phyloP scores from a whole-genome alignment of 345 rosid genomes.

The Erodium maritimum region DNA sequence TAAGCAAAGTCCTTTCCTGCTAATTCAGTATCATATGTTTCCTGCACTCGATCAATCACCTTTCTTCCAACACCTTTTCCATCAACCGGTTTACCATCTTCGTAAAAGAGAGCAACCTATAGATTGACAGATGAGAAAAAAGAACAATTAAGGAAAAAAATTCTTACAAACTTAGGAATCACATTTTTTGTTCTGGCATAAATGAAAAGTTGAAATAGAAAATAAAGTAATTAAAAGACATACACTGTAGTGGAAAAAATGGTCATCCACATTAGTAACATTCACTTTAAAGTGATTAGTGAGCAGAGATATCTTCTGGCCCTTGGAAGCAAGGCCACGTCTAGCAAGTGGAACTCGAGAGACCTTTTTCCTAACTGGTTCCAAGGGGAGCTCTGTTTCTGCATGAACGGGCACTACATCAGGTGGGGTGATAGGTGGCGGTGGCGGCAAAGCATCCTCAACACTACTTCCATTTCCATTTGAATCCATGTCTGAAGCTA shows the following conservation, averaged over 20 bases:
- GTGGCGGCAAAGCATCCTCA: slow-evolving; percentile 41
- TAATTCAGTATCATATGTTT: slow-evolving; percentile 45
- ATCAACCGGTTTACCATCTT: slow-evolving; percentile 76
- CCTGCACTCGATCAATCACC: slow-evolving; percentile 57
- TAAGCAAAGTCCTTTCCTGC: slow-evolving; percentile 69
- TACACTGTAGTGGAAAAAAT: slow-evolving; percentile 76
- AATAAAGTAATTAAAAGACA: slow-evolving; percentile 2
- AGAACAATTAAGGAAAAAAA: not conserved
- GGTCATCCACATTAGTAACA: slow-evolving; percentile 31
- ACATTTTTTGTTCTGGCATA: not conserved
- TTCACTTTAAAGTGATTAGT: slow-evolving; percentile 80
- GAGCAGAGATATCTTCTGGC: slow-evolving; percentile 38
- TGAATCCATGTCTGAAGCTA: not conserved
- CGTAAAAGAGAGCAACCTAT: slow-evolving; percentile 57
- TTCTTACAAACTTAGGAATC: not conserved
- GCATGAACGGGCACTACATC: slow-evolving; percentile 28
- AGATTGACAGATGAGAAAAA: slow-evolving; percentile 2
- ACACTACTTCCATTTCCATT: slow-evolving; percentile 22
- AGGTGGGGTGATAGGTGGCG: slow-evolving; percentile 43
- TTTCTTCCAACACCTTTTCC: slow-evolving; percentile 64
- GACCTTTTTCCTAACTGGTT: slow-evolving; percentile 33
- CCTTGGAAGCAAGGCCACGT: slow-evolving; percentile 48
- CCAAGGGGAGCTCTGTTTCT: slow-evolving; percentile 15
- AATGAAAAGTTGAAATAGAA: not conserved
- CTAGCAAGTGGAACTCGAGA: slow-evolving; percentile 49